Base-by-base conservation (phyloP, 176 grass and related monocot species). In the Poa pratensis region DNA sequence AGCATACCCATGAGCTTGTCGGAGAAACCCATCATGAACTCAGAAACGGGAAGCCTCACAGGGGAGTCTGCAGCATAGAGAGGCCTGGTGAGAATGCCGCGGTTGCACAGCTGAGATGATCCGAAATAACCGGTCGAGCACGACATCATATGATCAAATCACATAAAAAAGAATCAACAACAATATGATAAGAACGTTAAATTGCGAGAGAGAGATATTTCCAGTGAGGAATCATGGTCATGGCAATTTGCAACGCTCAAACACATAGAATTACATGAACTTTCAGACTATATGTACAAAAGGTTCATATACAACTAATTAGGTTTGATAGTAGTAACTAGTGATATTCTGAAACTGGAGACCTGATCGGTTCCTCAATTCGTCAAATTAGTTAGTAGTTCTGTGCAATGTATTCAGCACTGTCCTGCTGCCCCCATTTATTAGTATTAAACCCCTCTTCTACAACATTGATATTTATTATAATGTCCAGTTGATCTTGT, bases 11-110 rank as follows among this genome's bases (percentile, higher is more conserved):
- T 11, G 45, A 81, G 58, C 69, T 87, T 87, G 77, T 27, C 10
- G 16, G 32, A 46, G 5, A 87, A 8, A 18, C 30, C 85, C 10
- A 55, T 17, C 30, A 81, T 75, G 78, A 87, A 87, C 46, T 81
- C 78, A 2, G 46, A 53, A 24, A 82, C 3, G 40, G 40, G 59
- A 39, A 87, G 58, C 78, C 78, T 75, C 35, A 30, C 17, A 52
- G 85, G 85, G 53, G 78, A 48, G 9, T 76, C 22, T 1, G 78
- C 32, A 18, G 85, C 68, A 48, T 87, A 87, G 58, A 87, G 9
- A 34, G 77, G 77, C 59, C 58, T 60, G 69, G 65, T 65, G 45
- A 58, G 75, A 58, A 87, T 87, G 68, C 15, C 23, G 24, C 22
- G 58, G 32, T 67, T 81, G 78, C 85, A 87, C 9, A 87, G 78